These are phyloP conservation scores for Xylariomycetidae sp. DNA, from an alignment of 2,329 filamentous ascomycete genomes.

Conservation along the genomic window DNA sequence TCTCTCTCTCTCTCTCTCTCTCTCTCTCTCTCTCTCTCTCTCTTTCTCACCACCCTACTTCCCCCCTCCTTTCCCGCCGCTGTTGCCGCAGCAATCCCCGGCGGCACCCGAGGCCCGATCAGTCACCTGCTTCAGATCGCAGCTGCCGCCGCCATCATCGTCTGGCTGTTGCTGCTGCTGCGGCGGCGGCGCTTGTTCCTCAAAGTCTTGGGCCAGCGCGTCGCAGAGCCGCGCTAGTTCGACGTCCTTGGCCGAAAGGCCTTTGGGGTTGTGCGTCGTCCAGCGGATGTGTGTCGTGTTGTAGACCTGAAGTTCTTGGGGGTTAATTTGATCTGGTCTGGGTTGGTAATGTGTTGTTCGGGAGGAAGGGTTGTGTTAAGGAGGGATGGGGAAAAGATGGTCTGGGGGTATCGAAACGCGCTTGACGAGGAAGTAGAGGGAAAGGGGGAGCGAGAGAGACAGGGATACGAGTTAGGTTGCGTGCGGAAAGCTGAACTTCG, in stretches of 20 bases:
- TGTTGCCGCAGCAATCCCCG: slow-evolving; percentile 54
- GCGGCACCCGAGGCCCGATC: slow-evolving; percentile 40
- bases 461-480: too few species aligned
- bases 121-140: slow-evolving; percentile 38
- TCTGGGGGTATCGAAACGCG: background rate
- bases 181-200: too few species aligned
- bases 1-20: too few species aligned
- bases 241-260: slow-evolving; percentile 61
- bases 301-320: too few species aligned
- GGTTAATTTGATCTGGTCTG: too few species aligned
- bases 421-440: too few species aligned
- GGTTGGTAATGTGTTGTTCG: too few species aligned
- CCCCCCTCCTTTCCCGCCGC: slow-evolving; percentile 35
- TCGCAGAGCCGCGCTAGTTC: slow-evolving; percentile 61
- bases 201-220: slow-evolving; percentile 49
- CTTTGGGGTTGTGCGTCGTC: slow-evolving; percentile 66
- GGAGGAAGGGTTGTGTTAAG: slow-evolving; percentile 8
- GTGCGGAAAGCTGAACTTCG: too few species aligned
- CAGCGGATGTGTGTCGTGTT: slow-evolving; percentile 67
- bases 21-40: too few species aligned
- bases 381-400: background rate
- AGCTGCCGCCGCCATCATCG: slow-evolving; percentile 16
- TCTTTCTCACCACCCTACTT: too few species aligned
- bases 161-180: background rate
- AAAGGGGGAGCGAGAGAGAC: too few species aligned